phyloP scores from a whole-genome alignment of 2,329 filamentous ascomycete species.

The Macrophomina pseudophaseolina region DNA sequence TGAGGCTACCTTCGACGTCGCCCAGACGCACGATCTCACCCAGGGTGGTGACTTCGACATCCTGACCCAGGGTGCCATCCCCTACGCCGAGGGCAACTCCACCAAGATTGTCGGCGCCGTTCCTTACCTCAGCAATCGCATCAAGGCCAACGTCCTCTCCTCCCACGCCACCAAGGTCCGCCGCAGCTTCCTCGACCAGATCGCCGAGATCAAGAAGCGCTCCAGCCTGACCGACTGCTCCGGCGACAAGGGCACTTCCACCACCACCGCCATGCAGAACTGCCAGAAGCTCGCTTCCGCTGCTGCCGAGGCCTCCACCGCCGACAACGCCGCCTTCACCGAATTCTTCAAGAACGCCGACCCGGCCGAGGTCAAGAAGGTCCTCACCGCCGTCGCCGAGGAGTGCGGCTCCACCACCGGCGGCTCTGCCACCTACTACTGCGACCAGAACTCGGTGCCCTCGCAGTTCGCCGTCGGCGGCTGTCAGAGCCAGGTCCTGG shows the following conservation, averaged over 20 bases:
- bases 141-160: slow-evolving; percentile 62
- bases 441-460: slow-evolving; percentile 58
- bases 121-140: slow-evolving; percentile 62
- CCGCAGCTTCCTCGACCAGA: slow-evolving; percentile 55
- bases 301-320: slow-evolving; percentile 59
- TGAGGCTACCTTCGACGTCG: slow-evolving; percentile 60
- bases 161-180: slow-evolving; percentile 59
- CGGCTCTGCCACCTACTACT: slow-evolving; percentile 58
- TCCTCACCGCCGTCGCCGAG: slow-evolving; percentile 58
- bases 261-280: slow-evolving; percentile 59
- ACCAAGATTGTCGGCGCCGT: slow-evolving; percentile 62
- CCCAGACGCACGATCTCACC: slow-evolving; percentile 59
- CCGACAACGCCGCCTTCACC: slow-evolving; percentile 54
- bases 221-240: slow-evolving; percentile 60
- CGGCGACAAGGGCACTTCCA: slow-evolving; percentile 51
- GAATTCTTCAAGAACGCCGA: slow-evolving; percentile 69
- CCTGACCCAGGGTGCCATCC: slow-evolving; percentile 61
- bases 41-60: slow-evolving; percentile 62
- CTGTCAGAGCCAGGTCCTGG: slow-evolving; percentile 61
- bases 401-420: slow-evolving; percentile 60
- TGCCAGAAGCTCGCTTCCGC: slow-evolving; percentile 59
- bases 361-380: slow-evolving; percentile 51
- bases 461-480: slow-evolving; percentile 51
- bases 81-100: slow-evolving; percentile 59
- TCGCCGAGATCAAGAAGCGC: slow-evolving; percentile 41